phyloP scores from a whole-genome alignment of 805 yeast genomes.

The Cyberlindnera mississippiensis region DNA sequence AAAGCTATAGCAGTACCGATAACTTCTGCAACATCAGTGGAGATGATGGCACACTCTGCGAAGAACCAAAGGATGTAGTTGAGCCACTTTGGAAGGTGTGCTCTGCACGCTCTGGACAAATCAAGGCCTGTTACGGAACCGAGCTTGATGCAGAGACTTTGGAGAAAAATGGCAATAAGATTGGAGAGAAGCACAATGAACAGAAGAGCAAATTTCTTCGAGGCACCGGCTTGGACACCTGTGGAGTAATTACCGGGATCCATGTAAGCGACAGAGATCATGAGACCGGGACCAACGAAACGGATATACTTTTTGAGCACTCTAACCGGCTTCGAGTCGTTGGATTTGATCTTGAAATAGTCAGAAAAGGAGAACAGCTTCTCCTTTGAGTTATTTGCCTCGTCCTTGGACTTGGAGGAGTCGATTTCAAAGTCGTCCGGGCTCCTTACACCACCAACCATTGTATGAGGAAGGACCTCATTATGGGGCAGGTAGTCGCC shows the following conservation, averaged over 20 bases:
- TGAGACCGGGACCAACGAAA: slow-evolving; percentile 83
- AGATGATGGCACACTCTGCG: slow-evolving; percentile 85
- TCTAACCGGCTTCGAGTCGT: slow-evolving; percentile 17
- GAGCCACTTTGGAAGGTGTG: slow-evolving; percentile 62
- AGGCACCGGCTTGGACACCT: slow-evolving; percentile 85
- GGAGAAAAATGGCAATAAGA: slow-evolving; percentile 77
- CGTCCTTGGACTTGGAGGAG: not conserved
- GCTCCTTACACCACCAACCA: slow-evolving; percentile 19
- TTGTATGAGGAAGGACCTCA: slow-evolving; percentile 16
- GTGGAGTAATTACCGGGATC: slow-evolving; percentile 95
- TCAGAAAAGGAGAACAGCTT: slow-evolving; percentile 2
- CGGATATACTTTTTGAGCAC: slow-evolving; percentile 50
- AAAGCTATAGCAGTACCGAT: slow-evolving; percentile 90
- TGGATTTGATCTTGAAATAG: slow-evolving; percentile 15
- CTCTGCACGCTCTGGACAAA: slow-evolving; percentile 78
- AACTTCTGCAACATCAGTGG: slow-evolving; percentile 92
- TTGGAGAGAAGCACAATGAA: slow-evolving; percentile 76
- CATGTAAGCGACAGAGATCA: slow-evolving; percentile 87
- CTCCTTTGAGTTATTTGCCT: not conserved
- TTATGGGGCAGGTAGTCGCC: slow-evolving; percentile 13
- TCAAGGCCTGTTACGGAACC: slow-evolving; percentile 91
- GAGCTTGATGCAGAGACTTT: slow-evolving; percentile 75
- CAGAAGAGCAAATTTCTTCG: slow-evolving; percentile 66
- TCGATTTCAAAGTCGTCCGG: slow-evolving; percentile 6
- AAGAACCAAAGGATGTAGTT: slow-evolving; percentile 63